phyloP scores from a whole-genome alignment of 352 stramenopile species.

The Phytophthora aleatoria region DNA sequence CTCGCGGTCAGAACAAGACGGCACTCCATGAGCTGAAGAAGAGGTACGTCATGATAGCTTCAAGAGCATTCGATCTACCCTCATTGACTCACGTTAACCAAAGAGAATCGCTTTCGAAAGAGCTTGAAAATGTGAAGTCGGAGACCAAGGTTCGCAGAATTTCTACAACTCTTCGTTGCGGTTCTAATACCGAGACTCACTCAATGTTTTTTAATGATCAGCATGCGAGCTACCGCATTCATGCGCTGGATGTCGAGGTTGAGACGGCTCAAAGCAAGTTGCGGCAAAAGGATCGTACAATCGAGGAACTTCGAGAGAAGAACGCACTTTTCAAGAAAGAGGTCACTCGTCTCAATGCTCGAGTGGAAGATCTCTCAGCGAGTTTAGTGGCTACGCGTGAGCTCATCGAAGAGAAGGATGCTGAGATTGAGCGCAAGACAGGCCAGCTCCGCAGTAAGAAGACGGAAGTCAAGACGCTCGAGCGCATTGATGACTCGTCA shows the following conservation, averaged over 20 bases:
- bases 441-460: slow-evolving; percentile 75
- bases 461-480: slow-evolving; percentile 78
- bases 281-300: slow-evolving; percentile 68
- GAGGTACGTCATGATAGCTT: slow-evolving; percentile 38
- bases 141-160: slow-evolving; percentile 54
- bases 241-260: slow-evolving; percentile 74
- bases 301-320: slow-evolving; percentile 74
- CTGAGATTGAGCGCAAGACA: slow-evolving; percentile 63
- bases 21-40: slow-evolving; percentile 83
- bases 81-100: not conserved
- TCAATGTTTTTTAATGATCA: slow-evolving; percentile 17
- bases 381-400: slow-evolving; percentile 56
- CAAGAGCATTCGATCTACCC: not conserved
- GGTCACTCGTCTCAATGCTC: slow-evolving; percentile 48
- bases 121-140: slow-evolving; percentile 67
- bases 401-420: slow-evolving; percentile 61
- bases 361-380: slow-evolving; percentile 54
- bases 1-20: slow-evolving; percentile 80
- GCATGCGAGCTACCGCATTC: slow-evolving; percentile 75
- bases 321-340: slow-evolving; percentile 74
- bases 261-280: slow-evolving; percentile 80
- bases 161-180: not conserved
- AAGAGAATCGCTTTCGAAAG: slow-evolving; percentile 68
- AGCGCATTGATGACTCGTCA: slow-evolving; percentile 76
- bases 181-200: slow-evolving; percentile 1